A percentile compares a stretch with the other conserved stretches of the same genome.
Evolutionary conservation across 1,139 yeast species (phyloP).

Genomic region (Diutina rugosa): DNA sequence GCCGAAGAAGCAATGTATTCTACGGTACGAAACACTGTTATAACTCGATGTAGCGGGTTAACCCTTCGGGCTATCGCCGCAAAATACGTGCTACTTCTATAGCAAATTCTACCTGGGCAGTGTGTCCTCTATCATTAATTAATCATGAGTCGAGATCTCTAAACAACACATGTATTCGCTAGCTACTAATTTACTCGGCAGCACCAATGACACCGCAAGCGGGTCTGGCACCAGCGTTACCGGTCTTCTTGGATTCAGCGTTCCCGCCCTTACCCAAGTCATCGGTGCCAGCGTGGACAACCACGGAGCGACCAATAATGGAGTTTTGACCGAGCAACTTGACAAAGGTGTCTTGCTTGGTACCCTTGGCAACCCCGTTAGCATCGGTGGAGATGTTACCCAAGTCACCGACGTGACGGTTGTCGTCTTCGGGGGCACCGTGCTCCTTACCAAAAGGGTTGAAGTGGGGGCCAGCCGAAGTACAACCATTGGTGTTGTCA

Average conservation of each 20-base stretch:
- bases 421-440: slow-evolving; percentile 87
- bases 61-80: too few relatives aligned
- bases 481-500: slow-evolving; percentile 98
- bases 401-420: slow-evolving; percentile 94
- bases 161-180: not conserved
- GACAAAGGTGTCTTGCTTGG: slow-evolving; percentile 63
- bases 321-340: slow-evolving; percentile 79
- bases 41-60: too few relatives aligned
- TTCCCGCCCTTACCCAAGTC: slow-evolving; percentile 96
- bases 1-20: not conserved
- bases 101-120: too few relatives aligned
- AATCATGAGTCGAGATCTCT: too few relatives aligned
- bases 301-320: slow-evolving; percentile 89
- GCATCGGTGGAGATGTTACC: slow-evolving; percentile 89
- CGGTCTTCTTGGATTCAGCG: slow-evolving; percentile 90
- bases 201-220: slow-evolving; percentile 99
- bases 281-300: slow-evolving; percentile 88
- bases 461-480: slow-evolving; percentile 98
- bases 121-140: too few relatives aligned
- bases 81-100: too few relatives aligned
- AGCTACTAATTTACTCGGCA: slow-evolving; percentile 17
- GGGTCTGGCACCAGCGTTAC: slow-evolving; percentile 97
- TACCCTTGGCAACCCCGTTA: slow-evolving; percentile 80
- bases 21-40: too few relatives aligned
- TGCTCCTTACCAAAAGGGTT: slow-evolving; percentile 86